Base-by-base conservation (phyloP, 495 filamentous ascomycete species). In the Aspergillus sclerotiicarbonarius region DNA sequence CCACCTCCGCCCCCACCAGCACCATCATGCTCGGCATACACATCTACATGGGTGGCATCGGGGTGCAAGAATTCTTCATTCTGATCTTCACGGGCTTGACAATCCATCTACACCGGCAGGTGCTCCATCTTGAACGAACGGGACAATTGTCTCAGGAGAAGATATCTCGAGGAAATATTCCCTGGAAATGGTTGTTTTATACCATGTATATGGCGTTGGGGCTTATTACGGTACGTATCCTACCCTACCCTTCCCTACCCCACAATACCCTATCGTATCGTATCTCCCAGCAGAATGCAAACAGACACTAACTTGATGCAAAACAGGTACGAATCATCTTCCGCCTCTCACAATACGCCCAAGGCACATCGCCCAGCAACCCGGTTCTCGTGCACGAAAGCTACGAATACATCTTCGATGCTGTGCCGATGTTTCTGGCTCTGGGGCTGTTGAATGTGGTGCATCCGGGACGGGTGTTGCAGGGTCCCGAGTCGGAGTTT, bases 41-140 rank as follows among this genome's bases (percentile, higher is more conserved):
- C 57, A 76, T 89, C 41, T 87, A 86, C 64, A 80, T 84, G 70
- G 80, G 70, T 6, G 87, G 86, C 5, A 78, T 88, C 13, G 82
- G 81, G 6, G 44, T 87, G 2, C 86, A 89, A 60, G 67, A 84
- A 59, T 56, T 77, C 32, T 87, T 87, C 71, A 80, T 89, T 12
- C 13, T 84, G 2, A 45, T 79, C 16, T 87, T 87, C 60, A 30
- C 71, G 1, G 67, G 20, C 0, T 59, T 87, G 2, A 70, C 73
- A 31, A 63, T 82, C 21, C 65, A 68, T 6, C 84, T 87, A 58
- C 82, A 84, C 20, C 54, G 61, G 16, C 20, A 48, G 7, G 32
- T 81, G 20, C 62, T 76, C 0, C 59, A 77, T 19, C 32, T 77
- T 6, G 62, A 82, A n/a, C 71, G 79, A 12, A 67, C 66, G 15